Conservation (phyloP, 2,329 filamentous ascomycete species). For the Penicillium sp. region DNA sequence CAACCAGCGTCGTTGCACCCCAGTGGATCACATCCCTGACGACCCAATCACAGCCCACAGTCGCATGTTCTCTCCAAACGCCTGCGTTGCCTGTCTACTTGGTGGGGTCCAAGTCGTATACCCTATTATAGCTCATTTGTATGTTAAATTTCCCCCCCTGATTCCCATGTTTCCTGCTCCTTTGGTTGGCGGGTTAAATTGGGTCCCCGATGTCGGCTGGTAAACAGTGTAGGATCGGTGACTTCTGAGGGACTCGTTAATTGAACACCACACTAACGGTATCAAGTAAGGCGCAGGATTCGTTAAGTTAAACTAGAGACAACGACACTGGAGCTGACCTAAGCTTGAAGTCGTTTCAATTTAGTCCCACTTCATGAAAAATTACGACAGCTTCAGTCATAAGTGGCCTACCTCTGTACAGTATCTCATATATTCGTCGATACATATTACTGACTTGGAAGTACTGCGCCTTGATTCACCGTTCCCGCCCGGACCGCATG, state of each 20-base stretch:
- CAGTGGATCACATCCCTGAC: background rate
- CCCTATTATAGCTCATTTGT: background rate
- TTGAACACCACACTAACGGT: too few relatives aligned
- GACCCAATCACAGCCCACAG: background rate
- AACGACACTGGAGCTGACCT: too few relatives aligned
- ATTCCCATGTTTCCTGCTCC: background rate
- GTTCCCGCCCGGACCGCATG: too few relatives aligned
- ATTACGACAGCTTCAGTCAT: too few relatives aligned
- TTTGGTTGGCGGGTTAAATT: background rate
- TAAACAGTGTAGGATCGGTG: background rate
- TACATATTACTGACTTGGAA: too few relatives aligned
- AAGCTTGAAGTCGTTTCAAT: too few relatives aligned
- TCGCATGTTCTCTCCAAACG: background rate
- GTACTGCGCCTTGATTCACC: too few relatives aligned
- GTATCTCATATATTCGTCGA: too few relatives aligned
- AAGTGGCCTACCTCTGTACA: too few relatives aligned
- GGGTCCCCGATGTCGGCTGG: background rate
- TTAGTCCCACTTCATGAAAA: too few relatives aligned
- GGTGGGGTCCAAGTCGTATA: background rate
- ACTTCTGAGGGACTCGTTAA: background rate
- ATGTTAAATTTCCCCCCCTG: background rate
- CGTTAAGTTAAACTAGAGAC: too few relatives aligned
- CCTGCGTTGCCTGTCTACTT: background rate
- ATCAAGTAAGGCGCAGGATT: too few relatives aligned
- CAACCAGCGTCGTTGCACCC: slow-evolving; percentile 3